phyloP scores from a whole-genome alignment of 192 early-diverging fungal genomes.

The Coemansia sp. region DNA sequence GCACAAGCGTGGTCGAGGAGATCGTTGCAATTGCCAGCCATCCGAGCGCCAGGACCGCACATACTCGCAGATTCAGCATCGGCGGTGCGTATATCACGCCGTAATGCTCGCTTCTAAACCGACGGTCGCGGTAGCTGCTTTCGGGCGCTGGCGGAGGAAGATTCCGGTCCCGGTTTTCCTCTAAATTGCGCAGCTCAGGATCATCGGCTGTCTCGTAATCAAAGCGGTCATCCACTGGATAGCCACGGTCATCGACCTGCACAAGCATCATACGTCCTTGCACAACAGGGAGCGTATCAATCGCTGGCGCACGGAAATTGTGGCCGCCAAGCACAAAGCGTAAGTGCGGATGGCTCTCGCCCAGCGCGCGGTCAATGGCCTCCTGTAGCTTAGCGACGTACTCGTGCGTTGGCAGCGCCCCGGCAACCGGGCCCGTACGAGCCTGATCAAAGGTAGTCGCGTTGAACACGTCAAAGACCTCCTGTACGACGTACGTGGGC shows the following conservation, averaged over 20 bases:
- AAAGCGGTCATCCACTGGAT: conserved; percentile 52
- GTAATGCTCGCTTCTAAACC: conserved; percentile 58
- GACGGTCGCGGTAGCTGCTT: conserved; percentile 56
- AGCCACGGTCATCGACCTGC: conserved; percentile 62
- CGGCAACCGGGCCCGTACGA: conserved; percentile 9
- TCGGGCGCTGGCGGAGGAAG: conserved; percentile 38
- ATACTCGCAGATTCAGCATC: conserved; percentile 14
- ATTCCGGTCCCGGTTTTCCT: conserved; percentile 17
- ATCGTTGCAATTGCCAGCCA: conserved; percentile 37
- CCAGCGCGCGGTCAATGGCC: conserved; percentile 45
- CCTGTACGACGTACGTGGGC: conserved; percentile 54
- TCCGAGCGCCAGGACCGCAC: conserved; percentile 21
- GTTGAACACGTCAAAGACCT: conserved; percentile 37
- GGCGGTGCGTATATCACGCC: conserved; percentile 82
- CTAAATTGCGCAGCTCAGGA: conserved; percentile 34
- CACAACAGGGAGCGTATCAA: conserved; percentile 80
- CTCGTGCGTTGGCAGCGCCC: conserved; percentile 26
- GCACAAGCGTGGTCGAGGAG: conserved; percentile 53
- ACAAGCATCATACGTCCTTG: conserved; percentile 79
- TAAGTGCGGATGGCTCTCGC: conserved; percentile 45
- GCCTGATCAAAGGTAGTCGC: conserved; percentile 18
- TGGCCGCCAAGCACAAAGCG: conserved; percentile 63
- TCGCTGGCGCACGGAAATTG: conserved; percentile 79
- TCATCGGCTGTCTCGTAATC: conserved; percentile 66
- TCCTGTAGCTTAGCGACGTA: conserved; percentile 28